Conservation (phyloP, 1,284 basidiomycete genomes). For the Papiliotrema terrestris region DNA sequence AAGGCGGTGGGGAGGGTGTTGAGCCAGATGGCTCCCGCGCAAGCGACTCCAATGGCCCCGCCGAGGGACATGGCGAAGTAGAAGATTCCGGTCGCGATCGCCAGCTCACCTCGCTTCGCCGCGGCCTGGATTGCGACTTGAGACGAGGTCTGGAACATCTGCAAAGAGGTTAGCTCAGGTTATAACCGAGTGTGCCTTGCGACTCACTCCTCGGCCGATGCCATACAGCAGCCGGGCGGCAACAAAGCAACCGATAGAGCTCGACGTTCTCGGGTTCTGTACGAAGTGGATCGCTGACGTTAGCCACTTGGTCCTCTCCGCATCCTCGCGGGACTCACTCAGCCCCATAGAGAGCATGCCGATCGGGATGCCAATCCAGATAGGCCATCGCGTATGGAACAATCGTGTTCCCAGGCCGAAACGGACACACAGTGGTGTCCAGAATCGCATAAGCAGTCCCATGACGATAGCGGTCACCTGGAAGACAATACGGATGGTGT, state of each 20-base stretch:
- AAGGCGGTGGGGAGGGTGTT: constrained; percentile 11
- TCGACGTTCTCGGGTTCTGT: too few relatives aligned
- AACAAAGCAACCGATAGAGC: too few relatives aligned
- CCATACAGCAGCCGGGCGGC: not conserved
- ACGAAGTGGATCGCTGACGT: too few relatives aligned
- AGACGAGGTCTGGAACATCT: not conserved
- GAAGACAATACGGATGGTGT: constrained; percentile 16
- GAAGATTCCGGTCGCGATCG: constrained; percentile 17
- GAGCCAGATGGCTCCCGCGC: constrained; percentile 13
- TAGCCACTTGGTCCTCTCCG: too few relatives aligned
- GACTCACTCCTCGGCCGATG: too few relatives aligned
- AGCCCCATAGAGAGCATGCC: too few relatives aligned
- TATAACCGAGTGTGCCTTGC: too few relatives aligned
- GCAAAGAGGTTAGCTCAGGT: not conserved
- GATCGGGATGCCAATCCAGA: constrained; percentile 2
- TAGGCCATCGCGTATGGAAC: constrained; percentile 14
- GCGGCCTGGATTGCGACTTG: not conserved
- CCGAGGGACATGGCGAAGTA: constrained; percentile 19
- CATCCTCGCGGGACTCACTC: too few relatives aligned
- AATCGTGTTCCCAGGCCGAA: constrained; percentile 7
- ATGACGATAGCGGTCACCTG: constrained; percentile 12
- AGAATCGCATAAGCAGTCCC: constrained; percentile 15
- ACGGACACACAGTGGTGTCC: constrained; percentile 9
- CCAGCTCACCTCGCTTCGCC: constrained; percentile 11
- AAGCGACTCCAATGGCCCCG: constrained; percentile 13